Conservation (phyloP, 2,329 filamentous ascomycete species). For the Cercospora citrullina region DNA sequence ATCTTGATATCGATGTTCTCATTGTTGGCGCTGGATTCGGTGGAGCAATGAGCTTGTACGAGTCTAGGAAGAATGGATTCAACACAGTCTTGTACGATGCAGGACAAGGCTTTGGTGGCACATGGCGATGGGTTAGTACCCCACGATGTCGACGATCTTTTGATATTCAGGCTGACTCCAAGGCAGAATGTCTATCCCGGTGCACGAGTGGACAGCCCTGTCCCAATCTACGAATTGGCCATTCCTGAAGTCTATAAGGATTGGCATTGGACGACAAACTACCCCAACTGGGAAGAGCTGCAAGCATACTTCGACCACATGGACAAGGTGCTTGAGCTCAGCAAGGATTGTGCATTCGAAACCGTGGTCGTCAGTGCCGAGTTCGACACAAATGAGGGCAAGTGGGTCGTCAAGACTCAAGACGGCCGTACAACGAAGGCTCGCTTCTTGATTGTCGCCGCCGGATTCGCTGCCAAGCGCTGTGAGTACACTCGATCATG, state of each 20-base stretch:
- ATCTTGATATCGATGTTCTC: conserved; percentile 35
- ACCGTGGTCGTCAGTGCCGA: conserved; percentile 55
- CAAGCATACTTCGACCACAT: conserved; percentile 61
- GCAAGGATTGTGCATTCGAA: conserved; percentile 59
- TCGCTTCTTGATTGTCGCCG: conserved; percentile 56
- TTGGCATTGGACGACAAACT: conserved; percentile 54
- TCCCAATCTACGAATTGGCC: conserved; percentile 34
- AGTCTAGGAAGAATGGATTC: conserved; percentile 40
- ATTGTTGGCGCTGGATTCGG: conserved; percentile 47
- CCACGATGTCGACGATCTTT: neutral
- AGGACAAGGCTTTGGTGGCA: conserved; percentile 38
- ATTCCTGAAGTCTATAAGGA: conserved; percentile 53
- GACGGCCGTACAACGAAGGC: conserved; percentile 54
- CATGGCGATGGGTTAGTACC: conserved; percentile 35
- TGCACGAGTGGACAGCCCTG: conserved; percentile 47
- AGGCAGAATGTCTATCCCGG: conserved; percentile 39
- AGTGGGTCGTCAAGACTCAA: conserved; percentile 54
- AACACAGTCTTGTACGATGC: conserved; percentile 37
- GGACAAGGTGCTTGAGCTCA: conserved; percentile 56
- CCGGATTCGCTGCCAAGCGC: conserved; percentile 61
- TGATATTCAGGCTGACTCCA: neutral
- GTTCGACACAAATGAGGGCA: conserved; percentile 51
- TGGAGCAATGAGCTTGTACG: conserved; percentile 46
- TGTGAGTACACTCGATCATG: conserved; percentile 26
- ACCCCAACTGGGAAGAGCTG: conserved; percentile 47